Base-by-base conservation (phyloP, 805 yeast species). In the Komagataella phaffii region DNA sequence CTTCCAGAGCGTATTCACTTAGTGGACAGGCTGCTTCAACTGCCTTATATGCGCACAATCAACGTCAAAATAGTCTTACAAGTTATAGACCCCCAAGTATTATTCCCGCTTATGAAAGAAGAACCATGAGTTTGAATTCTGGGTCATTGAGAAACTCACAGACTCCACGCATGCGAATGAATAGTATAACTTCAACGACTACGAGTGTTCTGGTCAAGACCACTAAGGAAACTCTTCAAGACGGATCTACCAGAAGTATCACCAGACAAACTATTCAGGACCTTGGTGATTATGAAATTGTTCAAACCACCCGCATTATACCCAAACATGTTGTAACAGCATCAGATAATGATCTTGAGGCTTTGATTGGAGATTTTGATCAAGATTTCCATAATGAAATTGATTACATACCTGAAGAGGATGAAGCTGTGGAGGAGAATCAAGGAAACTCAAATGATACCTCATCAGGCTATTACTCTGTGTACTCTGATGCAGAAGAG, bases 171-270 rank as follows among this genome's bases (percentile, higher is more conserved):
- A 45, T 17, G 45, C 45, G 52, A n/a, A 7, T 44, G n/a, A 50
- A 50, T 19, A 24, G 64, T 7, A 58, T 54, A 51, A 56, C 59
- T 6, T 50, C 58, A 1, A 52, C 57, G 2, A 50, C 55, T 3
- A 52, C 59, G 6, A 51, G 52, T 14, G 63, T 63, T 8, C 69
- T 76, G 6, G 71, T 75, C 8, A 73, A 72, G 53, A 76, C 81
- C 1, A 75, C 80, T 8, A 74, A 71, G 55, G 76, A 76, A 24
- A 67, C 67, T 52, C 82, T 76, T 52, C 63, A 68, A 5, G 66
- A 64, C 45, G 84, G 84, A 0, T 69, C 81, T 45, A 78, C 83
- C 0, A 71, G 66, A 52, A 77, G 82, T 2, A 75, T 79, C 46
- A 77, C 82, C 2, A 76, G 73, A 46, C 75, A 75, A 45, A 77